Percentiles rank a stretch among this genome's conserved stretches.
Conservation (phyloP, 1,284 basidiomycete genomes). For the Malassezia caprae region DNA sequence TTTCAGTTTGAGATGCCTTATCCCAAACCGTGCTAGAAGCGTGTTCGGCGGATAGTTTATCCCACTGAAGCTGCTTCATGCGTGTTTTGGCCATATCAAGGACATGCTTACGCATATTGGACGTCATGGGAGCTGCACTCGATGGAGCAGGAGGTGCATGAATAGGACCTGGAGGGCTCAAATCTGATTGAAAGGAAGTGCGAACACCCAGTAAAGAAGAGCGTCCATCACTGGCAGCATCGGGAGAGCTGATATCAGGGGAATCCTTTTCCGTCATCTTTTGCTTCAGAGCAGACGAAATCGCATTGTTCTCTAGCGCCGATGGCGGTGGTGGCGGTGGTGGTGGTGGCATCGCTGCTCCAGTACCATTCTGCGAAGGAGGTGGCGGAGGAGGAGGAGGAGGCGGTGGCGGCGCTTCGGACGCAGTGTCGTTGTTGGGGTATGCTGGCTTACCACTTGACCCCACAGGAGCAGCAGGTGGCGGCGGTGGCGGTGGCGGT, state of each 20-base stretch:
- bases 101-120: slow-evolving; percentile 73
- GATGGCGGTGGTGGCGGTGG: slow-evolving; percentile 28
- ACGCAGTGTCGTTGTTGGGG: background rate
- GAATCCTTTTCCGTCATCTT: background rate
- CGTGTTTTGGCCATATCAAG: slow-evolving; percentile 71
- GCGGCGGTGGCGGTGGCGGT: slow-evolving; percentile 16
- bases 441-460: background rate
- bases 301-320: background rate
- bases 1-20: slow-evolving; percentile 28
- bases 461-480: slow-evolving; percentile 15
- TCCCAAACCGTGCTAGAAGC: slow-evolving; percentile 46
- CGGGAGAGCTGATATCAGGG: background rate
- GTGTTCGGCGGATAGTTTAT: slow-evolving; percentile 57
- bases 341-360: slow-evolving; percentile 13
- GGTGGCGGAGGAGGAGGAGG: slow-evolving; percentile 23
- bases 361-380: background rate
- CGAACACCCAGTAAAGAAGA: slow-evolving; percentile 37
- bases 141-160: slow-evolving; percentile 43
- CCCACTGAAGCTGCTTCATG: slow-evolving; percentile 99
- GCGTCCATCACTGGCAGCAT: background rate
- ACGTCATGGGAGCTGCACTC: background rate
- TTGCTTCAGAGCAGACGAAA: background rate
- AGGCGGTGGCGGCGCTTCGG: slow-evolving; percentile 18
- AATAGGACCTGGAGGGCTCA: slow-evolving; percentile 36
- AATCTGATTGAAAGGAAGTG: slow-evolving; percentile 23